Conservation (phyloP, 1,139 yeast genomes). For the Protomyces arabidopsidicola region DNA sequence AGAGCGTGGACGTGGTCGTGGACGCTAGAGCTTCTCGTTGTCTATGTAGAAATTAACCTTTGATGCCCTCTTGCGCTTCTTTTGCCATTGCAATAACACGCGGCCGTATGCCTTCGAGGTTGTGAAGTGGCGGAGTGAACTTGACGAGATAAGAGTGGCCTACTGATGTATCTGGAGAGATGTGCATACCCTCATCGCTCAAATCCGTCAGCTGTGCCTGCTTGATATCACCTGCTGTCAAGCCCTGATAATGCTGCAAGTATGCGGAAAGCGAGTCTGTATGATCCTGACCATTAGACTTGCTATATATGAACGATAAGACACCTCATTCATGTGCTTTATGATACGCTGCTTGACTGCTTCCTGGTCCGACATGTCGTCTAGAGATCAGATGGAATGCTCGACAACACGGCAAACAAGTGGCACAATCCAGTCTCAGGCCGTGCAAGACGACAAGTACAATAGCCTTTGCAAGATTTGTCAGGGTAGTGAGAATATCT, state of each 20-base stretch:
- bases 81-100: conserved; percentile 25
- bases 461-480: too few species aligned
- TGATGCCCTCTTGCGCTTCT: conserved; percentile 2
- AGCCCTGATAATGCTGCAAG: conserved; percentile 10
- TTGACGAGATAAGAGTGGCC: conserved; percentile 6
- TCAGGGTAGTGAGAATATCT: too few species aligned
- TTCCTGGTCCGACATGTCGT: conserved; percentile 4
- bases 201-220: conserved; percentile 14
- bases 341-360: conserved; percentile 15
- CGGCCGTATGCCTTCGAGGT: conserved; percentile 13
- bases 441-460: too few species aligned
- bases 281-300: conserved; percentile 9
- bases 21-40: background rate
- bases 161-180: background rate
- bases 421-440: too few species aligned
- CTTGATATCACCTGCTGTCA: background rate
- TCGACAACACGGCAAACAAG: background rate
- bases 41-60: background rate
- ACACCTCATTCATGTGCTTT: conserved; percentile 21
- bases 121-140: conserved; percentile 6
- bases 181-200: conserved; percentile 17
- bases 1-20: conserved; percentile 10
- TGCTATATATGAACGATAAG: background rate
- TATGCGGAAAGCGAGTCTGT: conserved; percentile 4
- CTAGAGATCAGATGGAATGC: background rate